Base-by-base conservation (phyloP, 768 basidiomycete species). In the Russula sp. region DNA sequence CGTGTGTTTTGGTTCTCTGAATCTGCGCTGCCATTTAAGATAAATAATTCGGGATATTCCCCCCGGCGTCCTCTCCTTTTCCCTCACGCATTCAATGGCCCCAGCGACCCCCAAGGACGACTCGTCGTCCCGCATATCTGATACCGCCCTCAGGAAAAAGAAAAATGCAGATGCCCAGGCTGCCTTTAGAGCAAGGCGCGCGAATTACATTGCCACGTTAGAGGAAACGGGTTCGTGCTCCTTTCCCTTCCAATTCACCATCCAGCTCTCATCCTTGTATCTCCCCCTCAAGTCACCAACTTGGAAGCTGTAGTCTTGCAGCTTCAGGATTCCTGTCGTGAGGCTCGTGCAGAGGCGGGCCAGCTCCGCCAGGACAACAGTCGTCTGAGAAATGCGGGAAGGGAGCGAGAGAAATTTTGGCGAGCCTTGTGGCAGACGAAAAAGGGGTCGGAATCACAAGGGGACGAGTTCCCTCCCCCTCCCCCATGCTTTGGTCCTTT, bases 111-210 rank as follows among this genome's bases (percentile, higher is more conserved):
- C 75, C 53, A 74, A 73, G 59, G 72, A 74, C 72, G 70, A 72
- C 68, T 63, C 73, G 38, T 39, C 62, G 32, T 68, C 76, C 48
- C 79, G 80, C 65, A 71, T 85, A 71, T 79, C 85, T 66, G 86
- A 88, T 73, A 80, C 86, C 13, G 84, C 85, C 38, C 78, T 88
- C 68, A 77, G 89, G 66, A 90, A 90, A 77, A 90, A 89, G 79
- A 93, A 93, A 77, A 93, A 93, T 69, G 90, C 90, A 39, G 88
- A 91, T 70, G 90, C 90, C 2, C 90, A 93, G 74, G 90, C 90
- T 57, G 88, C 89, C 61, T 92, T 91, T 73, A 79, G 88, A 65
- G 87, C 86, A 52, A 76, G 88, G 66, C 81, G 90, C 66, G 88
- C 88, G 52, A 91, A 89, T 73, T 93, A 93, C 72, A 93, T 93